A percentile compares a stretch with the other conserved stretches of the same genome.
These are phyloP conservation scores for Ophiocordyceps camponoti-leonardi DNA, from an alignment of 2,329 filamentous ascomycete species.

Conservation along the genomic window DNA sequence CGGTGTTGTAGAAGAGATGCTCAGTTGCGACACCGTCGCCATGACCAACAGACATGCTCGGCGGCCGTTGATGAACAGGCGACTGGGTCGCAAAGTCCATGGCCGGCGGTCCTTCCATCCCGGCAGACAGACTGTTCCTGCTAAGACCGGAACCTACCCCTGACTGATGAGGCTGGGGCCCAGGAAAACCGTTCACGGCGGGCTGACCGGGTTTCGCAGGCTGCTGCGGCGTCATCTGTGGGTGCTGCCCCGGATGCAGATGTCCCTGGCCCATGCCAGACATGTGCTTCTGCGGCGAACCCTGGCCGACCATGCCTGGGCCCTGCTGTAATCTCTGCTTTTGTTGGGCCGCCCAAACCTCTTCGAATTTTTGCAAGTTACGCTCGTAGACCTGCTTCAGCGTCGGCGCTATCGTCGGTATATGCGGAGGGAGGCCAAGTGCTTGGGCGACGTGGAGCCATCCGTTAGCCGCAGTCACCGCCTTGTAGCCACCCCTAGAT, in stretches of 20 bases:
- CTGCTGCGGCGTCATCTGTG: constrained; percentile 14
- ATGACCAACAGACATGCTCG: constrained; percentile 23
- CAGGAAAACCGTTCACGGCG: constrained; percentile 19
- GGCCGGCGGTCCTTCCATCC: constrained; percentile 21
- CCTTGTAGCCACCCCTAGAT: constrained; percentile 63
- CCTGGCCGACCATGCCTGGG: constrained; percentile 3
- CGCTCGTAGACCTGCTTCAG: constrained; percentile 58
- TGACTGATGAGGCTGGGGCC: constrained; percentile 11
- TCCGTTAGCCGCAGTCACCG: constrained; percentile 47
- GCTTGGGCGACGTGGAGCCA: constrained; percentile 59
- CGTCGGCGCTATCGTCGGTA: constrained; percentile 50
- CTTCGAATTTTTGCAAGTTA: constrained; percentile 64
- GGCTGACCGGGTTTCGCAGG: constrained; percentile 23
- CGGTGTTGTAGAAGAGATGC: constrained; percentile 4
- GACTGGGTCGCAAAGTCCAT: constrained; percentile 28
- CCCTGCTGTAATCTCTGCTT: constrained; percentile 32
- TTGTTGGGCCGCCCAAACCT: constrained; percentile 41
- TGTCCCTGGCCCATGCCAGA: constrained; percentile 16
- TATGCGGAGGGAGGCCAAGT: constrained; percentile 45
- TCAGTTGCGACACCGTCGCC: constrained; percentile 12
- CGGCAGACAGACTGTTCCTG: constrained; percentile 34
- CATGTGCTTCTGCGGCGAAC: constrained; percentile 17
- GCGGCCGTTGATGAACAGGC: constrained; percentile 22
- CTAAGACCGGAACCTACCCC: constrained; percentile 18
- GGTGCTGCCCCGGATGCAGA: constrained; percentile 14